Conservation (phyloP, 2,329 filamentous ascomycete genomes). For the Pseudogymnoascus sp. region DNA sequence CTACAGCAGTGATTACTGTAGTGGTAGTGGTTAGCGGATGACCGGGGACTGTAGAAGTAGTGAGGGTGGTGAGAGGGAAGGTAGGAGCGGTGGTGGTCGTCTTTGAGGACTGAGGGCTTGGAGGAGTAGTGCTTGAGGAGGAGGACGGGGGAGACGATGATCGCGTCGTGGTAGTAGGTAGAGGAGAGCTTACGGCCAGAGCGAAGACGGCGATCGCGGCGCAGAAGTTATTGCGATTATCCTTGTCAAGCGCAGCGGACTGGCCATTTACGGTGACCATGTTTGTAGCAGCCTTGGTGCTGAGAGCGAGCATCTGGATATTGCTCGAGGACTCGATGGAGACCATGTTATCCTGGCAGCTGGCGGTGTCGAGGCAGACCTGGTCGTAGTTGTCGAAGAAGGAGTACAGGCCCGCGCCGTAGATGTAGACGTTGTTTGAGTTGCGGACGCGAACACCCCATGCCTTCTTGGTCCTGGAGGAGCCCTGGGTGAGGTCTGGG, state of each 20-base stretch:
- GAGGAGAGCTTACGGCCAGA: constrained; percentile 11
- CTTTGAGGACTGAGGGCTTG: not conserved
- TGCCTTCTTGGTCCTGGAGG: constrained; percentile 51
- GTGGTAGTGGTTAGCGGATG: not conserved
- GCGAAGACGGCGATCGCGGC: constrained; percentile 51
- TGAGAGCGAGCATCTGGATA: constrained; percentile 61
- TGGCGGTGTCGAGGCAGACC: constrained; percentile 58
- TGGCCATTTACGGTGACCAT: constrained; percentile 62
- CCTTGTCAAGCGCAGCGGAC: constrained; percentile 46
- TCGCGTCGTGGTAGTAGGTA: not conserved
- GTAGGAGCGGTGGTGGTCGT: not conserved
- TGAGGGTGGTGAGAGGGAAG: not conserved
- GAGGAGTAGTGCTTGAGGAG: not conserved
- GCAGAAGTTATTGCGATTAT: constrained; percentile 62
- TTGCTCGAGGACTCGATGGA: constrained; percentile 57
- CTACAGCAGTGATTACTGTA: constrained; percentile 1
- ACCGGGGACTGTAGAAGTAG: not conserved
- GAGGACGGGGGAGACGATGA: not conserved
- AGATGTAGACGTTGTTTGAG: constrained; percentile 61
- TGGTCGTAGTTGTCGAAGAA: constrained; percentile 81
- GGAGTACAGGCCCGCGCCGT: constrained; percentile 69
- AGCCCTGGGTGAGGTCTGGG: constrained; percentile 59
- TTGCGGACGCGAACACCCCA: constrained; percentile 69
- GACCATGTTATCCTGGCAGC: constrained; percentile 74
- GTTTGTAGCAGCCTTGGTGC: constrained; percentile 68